A percentile compares a stretch with the other conserved stretches of the same genome.
These are phyloP conservation scores for Stevia rebaudiana DNA, from an alignment of 140 eudicot species.

Conservation along the genomic window DNA sequence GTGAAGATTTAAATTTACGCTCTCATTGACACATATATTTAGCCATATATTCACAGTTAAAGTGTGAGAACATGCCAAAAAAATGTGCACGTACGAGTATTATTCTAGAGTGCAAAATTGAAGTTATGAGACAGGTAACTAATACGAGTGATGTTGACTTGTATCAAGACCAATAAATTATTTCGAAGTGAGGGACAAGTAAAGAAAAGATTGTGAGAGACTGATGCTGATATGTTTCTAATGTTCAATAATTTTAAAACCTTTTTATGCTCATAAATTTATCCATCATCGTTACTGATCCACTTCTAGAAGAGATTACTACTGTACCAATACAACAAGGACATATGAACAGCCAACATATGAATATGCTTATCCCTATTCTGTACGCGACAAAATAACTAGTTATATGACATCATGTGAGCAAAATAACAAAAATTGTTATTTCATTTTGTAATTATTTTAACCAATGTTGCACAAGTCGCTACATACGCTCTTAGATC, in stretches of 20 bases:
- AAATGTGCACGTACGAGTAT: neutral
- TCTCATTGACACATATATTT: no score
- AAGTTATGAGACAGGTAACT: conserved; percentile 26
- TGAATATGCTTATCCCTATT: neutral
- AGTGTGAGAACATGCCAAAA: neutral
- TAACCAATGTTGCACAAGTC: neutral
- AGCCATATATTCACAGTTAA: no score
- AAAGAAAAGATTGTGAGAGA: conserved; percentile 20
- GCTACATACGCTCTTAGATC: no score
- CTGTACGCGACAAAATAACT: neutral
- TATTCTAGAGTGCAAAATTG: conserved; percentile 1
- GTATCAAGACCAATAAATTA: conserved; percentile 16
- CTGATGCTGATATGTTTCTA: conserved; percentile 28
- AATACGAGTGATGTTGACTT: conserved; percentile 21
- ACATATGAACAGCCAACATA: conserved; percentile 4
- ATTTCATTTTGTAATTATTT: neutral
- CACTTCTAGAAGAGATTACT: conserved; percentile 30
- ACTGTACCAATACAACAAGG: conserved; percentile 2
- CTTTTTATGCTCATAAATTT: conserved; percentile 27
- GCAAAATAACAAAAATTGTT: conserved; percentile 1
- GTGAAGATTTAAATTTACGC: no score
- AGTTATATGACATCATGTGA: conserved; percentile 21
- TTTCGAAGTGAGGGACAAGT: conserved; percentile 38
- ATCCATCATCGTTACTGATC: conserved; percentile 29
- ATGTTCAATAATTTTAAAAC: neutral